phyloP scores from a whole-genome alignment of 192 early-diverging fungal species.

The Coemansia sp. region DNA sequence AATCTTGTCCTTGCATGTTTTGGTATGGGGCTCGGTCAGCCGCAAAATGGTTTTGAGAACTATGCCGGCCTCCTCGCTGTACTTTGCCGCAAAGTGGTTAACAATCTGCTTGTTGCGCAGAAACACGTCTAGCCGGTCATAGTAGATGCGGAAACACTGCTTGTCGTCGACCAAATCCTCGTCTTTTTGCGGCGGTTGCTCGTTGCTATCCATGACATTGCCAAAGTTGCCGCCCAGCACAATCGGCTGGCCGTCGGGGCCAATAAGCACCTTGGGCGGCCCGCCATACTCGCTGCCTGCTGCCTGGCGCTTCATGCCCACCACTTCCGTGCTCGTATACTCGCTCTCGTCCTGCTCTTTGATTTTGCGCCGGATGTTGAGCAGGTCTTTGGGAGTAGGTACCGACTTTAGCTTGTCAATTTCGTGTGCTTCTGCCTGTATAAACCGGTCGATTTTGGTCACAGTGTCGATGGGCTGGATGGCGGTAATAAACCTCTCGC shows the following conservation, averaged over 20 bases:
- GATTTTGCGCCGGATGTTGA: slow-evolving; percentile 51
- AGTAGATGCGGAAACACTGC: slow-evolving; percentile 65
- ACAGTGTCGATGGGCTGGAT: slow-evolving; percentile 60
- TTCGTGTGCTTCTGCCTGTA: slow-evolving; percentile 61
- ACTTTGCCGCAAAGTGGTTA: slow-evolving; percentile 56
- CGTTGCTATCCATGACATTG: background rate
- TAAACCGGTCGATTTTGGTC: slow-evolving; percentile 59
- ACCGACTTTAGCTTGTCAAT: slow-evolving; percentile 56
- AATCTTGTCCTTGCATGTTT: slow-evolving; percentile 53
- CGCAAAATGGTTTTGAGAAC: slow-evolving; percentile 61
- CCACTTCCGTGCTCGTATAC: slow-evolving; percentile 38
- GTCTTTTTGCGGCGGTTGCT: slow-evolving; percentile 3
- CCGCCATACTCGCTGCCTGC: slow-evolving; percentile 1
- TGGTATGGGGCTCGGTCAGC: slow-evolving; percentile 58
- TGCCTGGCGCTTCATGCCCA: slow-evolving; percentile 55
- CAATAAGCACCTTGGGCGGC: slow-evolving; percentile 10
- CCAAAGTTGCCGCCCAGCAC: slow-evolving; percentile 2
- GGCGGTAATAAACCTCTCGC: slow-evolving; percentile 61
- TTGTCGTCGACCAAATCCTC: slow-evolving; percentile 52
- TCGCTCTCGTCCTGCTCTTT: slow-evolving; percentile 54
- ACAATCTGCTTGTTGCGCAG: slow-evolving; percentile 68
- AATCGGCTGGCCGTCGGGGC: slow-evolving; percentile 13
- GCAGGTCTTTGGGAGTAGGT: slow-evolving; percentile 64
- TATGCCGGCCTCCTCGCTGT: slow-evolving; percentile 63
- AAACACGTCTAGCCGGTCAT: slow-evolving; percentile 62